phyloP scores from a whole-genome alignment of 805 yeast genomes.

The Wickerhamomyces xylosicus region DNA sequence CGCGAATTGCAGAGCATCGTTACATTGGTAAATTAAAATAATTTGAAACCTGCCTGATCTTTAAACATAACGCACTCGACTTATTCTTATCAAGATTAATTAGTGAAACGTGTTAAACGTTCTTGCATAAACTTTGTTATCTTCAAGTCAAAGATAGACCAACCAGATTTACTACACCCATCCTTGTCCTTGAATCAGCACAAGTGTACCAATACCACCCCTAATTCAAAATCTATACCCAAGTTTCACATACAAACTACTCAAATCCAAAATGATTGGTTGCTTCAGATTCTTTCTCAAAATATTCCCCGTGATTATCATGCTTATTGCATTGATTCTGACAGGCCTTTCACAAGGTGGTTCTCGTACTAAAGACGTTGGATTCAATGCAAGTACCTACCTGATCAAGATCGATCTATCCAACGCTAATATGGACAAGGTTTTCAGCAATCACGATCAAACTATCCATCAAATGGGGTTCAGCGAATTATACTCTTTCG shows the following conservation, averaged over 20 bases:
- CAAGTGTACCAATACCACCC: too few relatives aligned
- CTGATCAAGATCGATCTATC: not conserved
- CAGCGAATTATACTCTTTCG: conserved; percentile 39
- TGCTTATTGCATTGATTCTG: not conserved
- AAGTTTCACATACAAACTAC: not conserved
- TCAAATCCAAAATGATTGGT: not conserved
- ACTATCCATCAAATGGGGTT: conserved; percentile 20
- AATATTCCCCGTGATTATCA: not conserved
- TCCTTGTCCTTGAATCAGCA: too few relatives aligned
- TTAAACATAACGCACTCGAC: too few relatives aligned
- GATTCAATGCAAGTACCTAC: not conserved
- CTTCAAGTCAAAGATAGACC: too few relatives aligned
- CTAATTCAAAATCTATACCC: too few relatives aligned
- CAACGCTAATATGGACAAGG: not conserved
- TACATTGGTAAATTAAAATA: too few relatives aligned
- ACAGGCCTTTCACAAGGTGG: not conserved
- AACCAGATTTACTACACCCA: too few relatives aligned
- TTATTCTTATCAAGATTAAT: too few relatives aligned
- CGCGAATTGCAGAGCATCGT: too few relatives aligned
- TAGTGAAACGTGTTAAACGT: too few relatives aligned
- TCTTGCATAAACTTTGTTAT: too few relatives aligned
- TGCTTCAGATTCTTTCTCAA: not conserved
- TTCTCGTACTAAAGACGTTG: not conserved
- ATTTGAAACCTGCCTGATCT: too few relatives aligned
- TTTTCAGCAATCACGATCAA: not conserved